Evolutionary conservation across 2,329 filamentous ascomycete genomes (phyloP).

Genomic region (Colletotrichum cereale): DNA sequence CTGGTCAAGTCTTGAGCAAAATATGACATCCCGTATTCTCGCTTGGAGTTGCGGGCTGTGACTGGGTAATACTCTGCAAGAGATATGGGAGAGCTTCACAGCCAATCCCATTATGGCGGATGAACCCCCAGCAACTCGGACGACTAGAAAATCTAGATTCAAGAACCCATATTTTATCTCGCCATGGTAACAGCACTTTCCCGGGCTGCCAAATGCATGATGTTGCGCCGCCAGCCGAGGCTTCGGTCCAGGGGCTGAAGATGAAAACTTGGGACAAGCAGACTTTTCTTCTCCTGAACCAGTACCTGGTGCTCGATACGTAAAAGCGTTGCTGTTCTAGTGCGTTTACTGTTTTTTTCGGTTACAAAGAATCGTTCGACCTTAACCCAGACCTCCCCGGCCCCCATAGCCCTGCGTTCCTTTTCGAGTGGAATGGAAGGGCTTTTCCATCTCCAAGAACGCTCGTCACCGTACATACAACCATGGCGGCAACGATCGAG

Average conservation of each 20-base stretch:
- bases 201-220: background rate
- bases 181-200: background rate
- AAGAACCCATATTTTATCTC: background rate
- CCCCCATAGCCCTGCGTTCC: background rate
- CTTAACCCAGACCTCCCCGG: background rate
- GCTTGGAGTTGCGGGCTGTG: constrained; percentile 38
- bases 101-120: background rate
- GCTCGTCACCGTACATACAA: constrained; percentile 8
- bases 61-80: background rate
- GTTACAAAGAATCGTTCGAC: background rate
- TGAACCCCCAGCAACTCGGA: background rate
- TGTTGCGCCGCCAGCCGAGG: background rate
- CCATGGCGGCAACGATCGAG: constrained; percentile 33
- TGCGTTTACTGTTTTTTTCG: background rate
- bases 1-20: constrained; percentile 53
- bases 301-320: background rate
- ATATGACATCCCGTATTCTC: no score
- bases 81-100: background rate
- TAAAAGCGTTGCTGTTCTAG: background rate
- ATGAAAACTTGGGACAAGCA: background rate
- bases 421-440: constrained; percentile 24
- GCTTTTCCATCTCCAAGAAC: constrained; percentile 18
- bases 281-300: background rate
- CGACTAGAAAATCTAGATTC: background rate
- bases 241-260: background rate